A percentile compares a stretch with the other conserved stretches of the same genome.
phyloP scores from a whole-genome alignment of 805 yeast genomes.

The Lachancea meyersii region DNA sequence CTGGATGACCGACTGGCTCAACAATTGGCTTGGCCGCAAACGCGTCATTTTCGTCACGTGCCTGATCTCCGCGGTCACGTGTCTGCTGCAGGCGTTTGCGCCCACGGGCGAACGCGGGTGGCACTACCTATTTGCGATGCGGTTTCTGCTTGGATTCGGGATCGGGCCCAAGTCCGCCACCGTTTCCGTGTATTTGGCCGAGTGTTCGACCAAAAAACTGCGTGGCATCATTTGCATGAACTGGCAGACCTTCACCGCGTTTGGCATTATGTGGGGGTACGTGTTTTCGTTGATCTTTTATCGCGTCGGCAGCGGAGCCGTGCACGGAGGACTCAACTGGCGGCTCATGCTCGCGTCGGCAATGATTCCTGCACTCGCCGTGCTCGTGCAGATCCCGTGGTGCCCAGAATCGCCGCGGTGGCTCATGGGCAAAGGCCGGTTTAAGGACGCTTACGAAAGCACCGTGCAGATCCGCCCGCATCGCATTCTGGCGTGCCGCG shows the following conservation, averaged over 20 bases:
- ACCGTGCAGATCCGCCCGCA: slow-evolving; percentile 44
- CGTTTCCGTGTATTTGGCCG: slow-evolving; percentile 65
- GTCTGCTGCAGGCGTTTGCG: slow-evolving; percentile 63
- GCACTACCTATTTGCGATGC: slow-evolving; percentile 62
- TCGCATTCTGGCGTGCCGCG: slow-evolving; percentile 61
- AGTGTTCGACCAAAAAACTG: slow-evolving; percentile 54
- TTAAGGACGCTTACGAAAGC: slow-evolving; percentile 50
- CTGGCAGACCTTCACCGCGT: slow-evolving; percentile 72
- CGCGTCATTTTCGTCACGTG: slow-evolving; percentile 63
- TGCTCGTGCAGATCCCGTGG: slow-evolving; percentile 53
- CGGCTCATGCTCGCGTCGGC: slow-evolving; percentile 67
- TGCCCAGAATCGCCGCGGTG: slow-evolving; percentile 75
- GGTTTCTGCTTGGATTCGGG: slow-evolving; percentile 62
- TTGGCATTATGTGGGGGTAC: slow-evolving; percentile 69
- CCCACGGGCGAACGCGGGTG: slow-evolving; percentile 42
- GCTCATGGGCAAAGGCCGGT: slow-evolving; percentile 67
- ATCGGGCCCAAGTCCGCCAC: slow-evolving; percentile 74
- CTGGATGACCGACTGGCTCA: slow-evolving; percentile 58
- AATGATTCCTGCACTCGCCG: slow-evolving; percentile 57
- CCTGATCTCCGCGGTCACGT: slow-evolving; percentile 50
- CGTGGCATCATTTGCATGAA: slow-evolving; percentile 67
- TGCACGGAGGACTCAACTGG: slow-evolving; percentile 50
- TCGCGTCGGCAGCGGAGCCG: slow-evolving; percentile 38
- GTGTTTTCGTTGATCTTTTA: slow-evolving; percentile 59
- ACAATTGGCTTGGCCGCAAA: slow-evolving; percentile 53